Conservation (phyloP, 2,329 filamentous ascomycete genomes). For the Aspergillus ibericus region DNA sequence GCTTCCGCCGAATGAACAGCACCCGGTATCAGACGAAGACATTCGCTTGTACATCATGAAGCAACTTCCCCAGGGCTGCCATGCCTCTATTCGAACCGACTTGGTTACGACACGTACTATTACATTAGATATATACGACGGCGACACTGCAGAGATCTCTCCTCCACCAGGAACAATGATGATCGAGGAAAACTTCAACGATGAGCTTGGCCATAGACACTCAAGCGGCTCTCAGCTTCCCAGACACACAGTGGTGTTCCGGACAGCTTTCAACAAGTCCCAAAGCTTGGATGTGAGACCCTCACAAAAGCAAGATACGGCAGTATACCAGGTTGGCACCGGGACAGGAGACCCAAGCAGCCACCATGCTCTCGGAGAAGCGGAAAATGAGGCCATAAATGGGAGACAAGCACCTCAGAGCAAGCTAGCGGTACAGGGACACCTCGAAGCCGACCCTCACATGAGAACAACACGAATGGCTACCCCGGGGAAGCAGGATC, state of each 20-base stretch:
- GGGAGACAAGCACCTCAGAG: not conserved
- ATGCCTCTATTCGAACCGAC: slow-evolving; percentile 46
- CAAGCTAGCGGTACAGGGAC: not conserved
- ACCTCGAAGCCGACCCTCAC: not conserved
- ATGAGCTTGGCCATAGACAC: slow-evolving; percentile 43
- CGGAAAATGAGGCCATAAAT: not conserved
- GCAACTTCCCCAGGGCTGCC: slow-evolving; percentile 44
- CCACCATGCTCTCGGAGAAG: not conserved
- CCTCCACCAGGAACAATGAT: slow-evolving; percentile 49
- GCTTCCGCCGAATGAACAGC: slow-evolving; percentile 37
- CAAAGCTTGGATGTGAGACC: slow-evolving; percentile 39
- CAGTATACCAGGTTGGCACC: not conserved
- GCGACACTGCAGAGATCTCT: slow-evolving; percentile 43
- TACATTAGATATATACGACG: slow-evolving; percentile 48
- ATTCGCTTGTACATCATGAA: slow-evolving; percentile 50
- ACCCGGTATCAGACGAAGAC: slow-evolving; percentile 46
- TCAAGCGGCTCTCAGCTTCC: slow-evolving; percentile 38
- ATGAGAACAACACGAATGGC: not conserved
- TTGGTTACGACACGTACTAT: slow-evolving; percentile 47
- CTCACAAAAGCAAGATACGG: slow-evolving; percentile 8
- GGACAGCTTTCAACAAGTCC: slow-evolving; percentile 44
- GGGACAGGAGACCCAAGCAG: not conserved
- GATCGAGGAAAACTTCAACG: slow-evolving; percentile 48
- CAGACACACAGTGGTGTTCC: slow-evolving; percentile 48
- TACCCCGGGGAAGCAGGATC: not conserved